Conservation (phyloP, 495 filamentous ascomycete species). For the Glarea lozoyensis region DNA sequence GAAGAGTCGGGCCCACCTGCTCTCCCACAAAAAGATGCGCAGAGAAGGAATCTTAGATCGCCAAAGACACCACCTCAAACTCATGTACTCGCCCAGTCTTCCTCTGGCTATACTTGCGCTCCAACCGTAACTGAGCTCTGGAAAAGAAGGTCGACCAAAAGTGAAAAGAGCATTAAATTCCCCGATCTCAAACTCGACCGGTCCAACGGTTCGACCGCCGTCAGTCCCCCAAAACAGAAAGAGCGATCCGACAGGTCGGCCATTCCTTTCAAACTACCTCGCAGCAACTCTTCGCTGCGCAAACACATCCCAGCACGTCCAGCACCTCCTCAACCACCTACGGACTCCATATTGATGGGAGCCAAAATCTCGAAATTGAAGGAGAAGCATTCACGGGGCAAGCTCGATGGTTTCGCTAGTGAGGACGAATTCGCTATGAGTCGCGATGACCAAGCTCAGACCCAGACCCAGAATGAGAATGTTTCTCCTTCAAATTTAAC, state of each 20-base stretch:
- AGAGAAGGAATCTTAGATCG: background rate
- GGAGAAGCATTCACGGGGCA: conserved; percentile 4
- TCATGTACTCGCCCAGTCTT: conserved; percentile 7
- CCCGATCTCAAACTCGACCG: conserved; percentile 17
- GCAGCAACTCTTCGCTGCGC: conserved; percentile 8
- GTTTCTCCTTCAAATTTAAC: conserved; percentile 2
- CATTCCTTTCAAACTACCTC: conserved; percentile 12
- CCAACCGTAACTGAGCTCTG: conserved; percentile 18
- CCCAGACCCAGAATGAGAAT: background rate
- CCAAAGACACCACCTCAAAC: background rate
- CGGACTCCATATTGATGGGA: conserved; percentile 16
- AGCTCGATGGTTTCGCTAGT: conserved; percentile 1
- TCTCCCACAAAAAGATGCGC: conserved; percentile 13
- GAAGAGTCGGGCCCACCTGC: conserved; percentile 10
- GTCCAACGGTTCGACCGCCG: conserved; percentile 21
- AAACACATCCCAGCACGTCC: conserved; percentile 16
- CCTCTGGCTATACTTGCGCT: conserved; percentile 8
- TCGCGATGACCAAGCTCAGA: conserved; percentile 7
- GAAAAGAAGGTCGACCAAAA: conserved; percentile 16
- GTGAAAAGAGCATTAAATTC: conserved; percentile 15
- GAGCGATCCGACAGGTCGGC: conserved; percentile 2
- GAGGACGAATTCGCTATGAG: background rate
- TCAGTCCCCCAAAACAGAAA: conserved; percentile 12
- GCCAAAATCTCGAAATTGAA: conserved; percentile 17
- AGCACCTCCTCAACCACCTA: conserved; percentile 16